Evolutionary conservation across 208 protist species (phyloP), one percentile per base, ranked within the genome.

Genomic region (Leishmania amazonensis): DNA sequence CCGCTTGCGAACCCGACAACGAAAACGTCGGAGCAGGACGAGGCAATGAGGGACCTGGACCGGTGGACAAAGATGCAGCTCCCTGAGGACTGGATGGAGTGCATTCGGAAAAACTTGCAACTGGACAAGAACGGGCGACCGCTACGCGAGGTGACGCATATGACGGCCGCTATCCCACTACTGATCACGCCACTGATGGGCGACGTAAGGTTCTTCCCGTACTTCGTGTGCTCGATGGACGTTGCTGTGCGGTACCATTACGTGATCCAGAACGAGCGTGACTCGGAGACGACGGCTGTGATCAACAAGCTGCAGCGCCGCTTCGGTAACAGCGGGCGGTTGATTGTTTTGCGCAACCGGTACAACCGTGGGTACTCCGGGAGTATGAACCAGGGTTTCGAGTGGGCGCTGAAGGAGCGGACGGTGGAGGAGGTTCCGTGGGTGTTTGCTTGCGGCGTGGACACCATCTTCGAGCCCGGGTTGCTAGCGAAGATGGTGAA

Each of bases 111-210:
- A 51, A 83, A 78, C 72, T 79, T 87, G n/a, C 83, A 81, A 75
- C 64, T 87, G 1, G 76, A 87, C 71, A 72, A 64, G 51, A 13
- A 3, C 51, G 80, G 80, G 8, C 57, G 40, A 6, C 80, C 83
- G 40, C 51, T 80, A 40, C 71, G 72, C 28, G 53, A 58, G 35
- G 76, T 81, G 35, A 62, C 75, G 62, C 54, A 76, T 13, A 87
- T 87, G 79, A 28, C 8, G 57, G 49, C 75, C 54, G 88, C 81
- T 11, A 85, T 91, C 65, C 88, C 88, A 49, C 62, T 91, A 58
- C 78, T 91, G 67, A 82, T 91, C 47, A 84, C 83, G 38, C 88
- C 88, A 42, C 78, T 91, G 51, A 89, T 81, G 64, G 78, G 81
- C 60, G 88, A 91, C 47, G 84, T 78, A 70, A 21, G 58, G 51